Evolutionary conservation across 2,329 filamentous ascomycete species (phyloP).

Genomic region (Cladosporium austrohemisphaericum): DNA sequence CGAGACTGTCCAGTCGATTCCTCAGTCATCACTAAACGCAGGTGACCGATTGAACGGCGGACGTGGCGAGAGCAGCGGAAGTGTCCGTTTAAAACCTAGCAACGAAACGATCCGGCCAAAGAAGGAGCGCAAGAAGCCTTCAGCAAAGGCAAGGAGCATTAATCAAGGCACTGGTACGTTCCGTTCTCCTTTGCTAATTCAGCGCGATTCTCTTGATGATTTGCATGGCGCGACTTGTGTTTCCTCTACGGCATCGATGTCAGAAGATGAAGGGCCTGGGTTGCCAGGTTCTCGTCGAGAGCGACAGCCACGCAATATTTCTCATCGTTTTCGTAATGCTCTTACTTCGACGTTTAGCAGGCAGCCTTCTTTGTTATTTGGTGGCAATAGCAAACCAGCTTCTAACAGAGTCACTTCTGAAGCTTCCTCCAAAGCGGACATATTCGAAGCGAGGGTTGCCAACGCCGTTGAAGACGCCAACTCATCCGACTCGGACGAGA

Average conservation of each 20-base stretch:
- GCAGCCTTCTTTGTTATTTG: slow-evolving; percentile 7
- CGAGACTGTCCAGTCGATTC: slow-evolving; percentile 87
- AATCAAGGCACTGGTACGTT: slow-evolving; percentile 55
- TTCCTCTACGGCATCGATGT: slow-evolving; percentile 15
- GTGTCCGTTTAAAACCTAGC: slow-evolving; percentile 80
- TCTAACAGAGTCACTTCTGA: slow-evolving; percentile 24
- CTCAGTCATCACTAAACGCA: slow-evolving; percentile 70
- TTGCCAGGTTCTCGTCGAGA: background rate
- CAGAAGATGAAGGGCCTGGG: slow-evolving; percentile 9
- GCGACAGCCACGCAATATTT: background rate
- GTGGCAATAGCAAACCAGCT: slow-evolving; percentile 22
- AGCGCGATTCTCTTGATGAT: slow-evolving; percentile 21
- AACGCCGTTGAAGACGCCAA: slow-evolving; percentile 94
- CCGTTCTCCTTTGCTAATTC: slow-evolving; percentile 30
- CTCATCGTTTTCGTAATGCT: slow-evolving; percentile 11
- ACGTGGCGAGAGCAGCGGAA: slow-evolving; percentile 63
- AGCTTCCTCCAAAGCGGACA: slow-evolving; percentile 93
- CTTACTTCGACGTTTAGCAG: slow-evolving; percentile 14
- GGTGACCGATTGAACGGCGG: slow-evolving; percentile 56
- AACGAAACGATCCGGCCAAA: slow-evolving; percentile 93
- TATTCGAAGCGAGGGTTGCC: slow-evolving; percentile 95
- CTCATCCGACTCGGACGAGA: slow-evolving; percentile 96
- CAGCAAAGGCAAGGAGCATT: slow-evolving; percentile 70
- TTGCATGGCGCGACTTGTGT: slow-evolving; percentile 14
- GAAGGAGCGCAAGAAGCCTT: slow-evolving; percentile 81